Evolutionary conservation across 116 monocot genomes (phyloP).

Genomic region (Trichopus zeylanicus): DNA sequence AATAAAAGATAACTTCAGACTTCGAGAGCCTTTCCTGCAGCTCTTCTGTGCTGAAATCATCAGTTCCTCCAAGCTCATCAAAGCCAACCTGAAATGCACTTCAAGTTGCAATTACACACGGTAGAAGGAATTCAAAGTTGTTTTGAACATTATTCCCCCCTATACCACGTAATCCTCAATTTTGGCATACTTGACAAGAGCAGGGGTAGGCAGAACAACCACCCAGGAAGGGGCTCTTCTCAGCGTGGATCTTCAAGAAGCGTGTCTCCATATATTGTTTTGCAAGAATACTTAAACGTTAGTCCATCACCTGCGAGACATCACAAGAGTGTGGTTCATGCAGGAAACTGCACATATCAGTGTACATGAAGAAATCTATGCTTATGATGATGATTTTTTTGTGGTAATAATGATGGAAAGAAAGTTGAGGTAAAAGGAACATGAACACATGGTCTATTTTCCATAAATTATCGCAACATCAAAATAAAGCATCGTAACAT

Average conservation of each 20-base stretch:
- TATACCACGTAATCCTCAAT: slow-evolving; percentile 88
- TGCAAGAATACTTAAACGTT: slow-evolving; percentile 73
- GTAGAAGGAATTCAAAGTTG: background rate
- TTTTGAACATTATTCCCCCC: too few relatives aligned
- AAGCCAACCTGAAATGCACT: slow-evolving; percentile 71
- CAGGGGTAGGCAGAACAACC: slow-evolving; percentile 80
- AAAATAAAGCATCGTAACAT: too few relatives aligned
- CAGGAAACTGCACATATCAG: too few relatives aligned
- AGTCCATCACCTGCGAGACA: slow-evolving; percentile 83
- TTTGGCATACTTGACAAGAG: slow-evolving; percentile 84
- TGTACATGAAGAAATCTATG: too few relatives aligned
- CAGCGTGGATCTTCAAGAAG: slow-evolving; percentile 92
- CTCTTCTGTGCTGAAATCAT: slow-evolving; percentile 83
- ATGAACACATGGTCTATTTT: too few relatives aligned
- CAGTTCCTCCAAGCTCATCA: slow-evolving; percentile 81
- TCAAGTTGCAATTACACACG: background rate
- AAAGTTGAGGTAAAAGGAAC: too few relatives aligned
- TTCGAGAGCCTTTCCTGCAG: slow-evolving; percentile 87
- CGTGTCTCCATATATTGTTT: slow-evolving; percentile 91
- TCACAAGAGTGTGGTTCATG: too few relatives aligned
- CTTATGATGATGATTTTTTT: too few relatives aligned
- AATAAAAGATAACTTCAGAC: slow-evolving; percentile 45
- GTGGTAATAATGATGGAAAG: too few relatives aligned
- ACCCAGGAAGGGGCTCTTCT: slow-evolving; percentile 90
- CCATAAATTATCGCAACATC: too few relatives aligned